These are phyloP conservation scores for Vararia minispora DNA, from an alignment of 768 basidiomycete species.

Conservation along the genomic window DNA sequence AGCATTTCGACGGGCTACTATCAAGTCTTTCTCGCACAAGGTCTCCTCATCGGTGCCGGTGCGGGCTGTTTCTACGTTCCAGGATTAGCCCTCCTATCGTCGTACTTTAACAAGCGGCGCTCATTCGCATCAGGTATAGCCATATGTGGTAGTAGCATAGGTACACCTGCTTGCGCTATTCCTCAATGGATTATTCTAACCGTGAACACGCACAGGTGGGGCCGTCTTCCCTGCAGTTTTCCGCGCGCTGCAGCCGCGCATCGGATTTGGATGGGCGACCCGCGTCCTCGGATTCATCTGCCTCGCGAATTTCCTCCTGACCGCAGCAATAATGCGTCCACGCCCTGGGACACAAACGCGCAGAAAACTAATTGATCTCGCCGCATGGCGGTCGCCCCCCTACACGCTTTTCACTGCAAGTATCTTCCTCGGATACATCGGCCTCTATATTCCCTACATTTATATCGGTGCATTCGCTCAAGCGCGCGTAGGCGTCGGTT, in stretches of 20 bases:
- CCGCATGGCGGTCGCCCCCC: conserved; percentile 12
- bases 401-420: conserved; percentile 17
- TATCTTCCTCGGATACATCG: conserved; percentile 7
- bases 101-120: conserved; percentile 31
- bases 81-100: conserved; percentile 29
- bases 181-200: too few species aligned
- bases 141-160: conserved; percentile 24
- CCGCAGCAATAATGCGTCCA: conserved; percentile 14
- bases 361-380: conserved; percentile 13
- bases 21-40: conserved; percentile 35
- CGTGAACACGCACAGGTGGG: too few species aligned
- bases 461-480: conserved; percentile 18
- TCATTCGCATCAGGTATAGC: conserved; percentile 34
- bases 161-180: conserved; percentile 6
- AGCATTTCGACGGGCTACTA: conserved; percentile 12
- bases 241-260: conserved; percentile 14
- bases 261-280: conserved; percentile 19
- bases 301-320: conserved; percentile 14
- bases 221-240: conserved; percentile 21
- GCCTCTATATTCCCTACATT: conserved; percentile 18
- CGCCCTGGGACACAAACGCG: conserved; percentile 6
- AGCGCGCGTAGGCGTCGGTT: conserved; percentile 7
- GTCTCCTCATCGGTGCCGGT: conserved; percentile 29
- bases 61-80: conserved; percentile 36
- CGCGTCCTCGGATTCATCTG: conserved; percentile 18